Percentiles rank a stretch among this genome's conserved stretches.
phyloP scores from a whole-genome alignment of 208 protist genomes.

The Tritrichomonas foetus region DNA sequence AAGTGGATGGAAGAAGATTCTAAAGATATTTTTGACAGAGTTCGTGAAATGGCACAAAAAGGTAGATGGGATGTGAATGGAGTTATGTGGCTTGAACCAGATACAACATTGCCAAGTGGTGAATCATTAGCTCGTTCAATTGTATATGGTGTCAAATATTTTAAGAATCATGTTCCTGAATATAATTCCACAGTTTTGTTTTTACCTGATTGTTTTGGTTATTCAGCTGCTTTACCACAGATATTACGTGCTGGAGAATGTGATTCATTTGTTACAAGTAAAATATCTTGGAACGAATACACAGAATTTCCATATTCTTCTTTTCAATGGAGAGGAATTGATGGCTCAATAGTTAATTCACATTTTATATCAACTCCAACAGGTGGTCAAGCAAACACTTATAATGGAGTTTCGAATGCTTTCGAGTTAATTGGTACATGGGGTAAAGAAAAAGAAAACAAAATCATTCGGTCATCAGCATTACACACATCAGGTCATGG shows the following conservation, averaged over 20 bases:
- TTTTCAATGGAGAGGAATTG: slow-evolving; percentile 28
- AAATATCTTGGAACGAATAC: not conserved
- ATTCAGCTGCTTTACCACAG: not conserved
- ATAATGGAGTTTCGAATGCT: not conserved
- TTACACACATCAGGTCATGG: slow-evolving; percentile 26
- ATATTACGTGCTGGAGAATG: not conserved
- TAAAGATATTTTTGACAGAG: not conserved
- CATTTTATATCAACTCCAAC: not conserved
- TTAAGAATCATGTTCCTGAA: not conserved
- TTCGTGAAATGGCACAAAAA: not conserved
- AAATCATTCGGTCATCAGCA: not conserved
- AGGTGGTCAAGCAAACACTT: not conserved
- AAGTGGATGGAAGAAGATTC: not conserved
- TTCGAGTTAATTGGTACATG: not conserved
- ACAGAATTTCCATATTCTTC: not conserved
- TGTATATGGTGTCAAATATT: not conserved
- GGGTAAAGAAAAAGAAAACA: not conserved
- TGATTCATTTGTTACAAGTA: not conserved
- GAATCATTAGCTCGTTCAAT: slow-evolving; percentile 24
- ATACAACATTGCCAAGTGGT: not conserved
- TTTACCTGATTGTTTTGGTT: not conserved
- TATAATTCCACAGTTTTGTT: not conserved
- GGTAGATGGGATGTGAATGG: not conserved
- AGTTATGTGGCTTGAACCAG: not conserved
- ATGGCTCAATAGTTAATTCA: not conserved